Base-by-base conservation (phyloP, 768 basidiomycete genomes). In the Paxillus involutus region DNA sequence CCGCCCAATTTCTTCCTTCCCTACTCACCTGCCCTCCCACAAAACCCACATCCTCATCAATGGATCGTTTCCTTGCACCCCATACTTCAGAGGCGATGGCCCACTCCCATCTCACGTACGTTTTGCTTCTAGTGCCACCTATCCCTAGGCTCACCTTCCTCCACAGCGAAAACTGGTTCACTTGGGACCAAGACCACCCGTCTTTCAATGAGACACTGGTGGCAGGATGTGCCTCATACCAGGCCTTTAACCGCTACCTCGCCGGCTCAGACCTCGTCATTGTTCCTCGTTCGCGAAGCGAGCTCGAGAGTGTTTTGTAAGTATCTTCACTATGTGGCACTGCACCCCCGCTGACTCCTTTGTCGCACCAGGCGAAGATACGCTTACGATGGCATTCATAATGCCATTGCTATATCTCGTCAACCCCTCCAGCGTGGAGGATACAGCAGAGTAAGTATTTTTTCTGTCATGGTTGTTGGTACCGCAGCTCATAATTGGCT, bases 321-420 rank as follows among this genome's bases (percentile, higher is more conserved):
- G 86, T 76, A 17, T 7, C 32, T 32, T 36, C 43, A 41, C 49
- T 21, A 58, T 29, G 30, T 39, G 32, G 9, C 44, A 46, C 24
- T 32, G 8, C n/a, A 17, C 51, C 10, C 43, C 16, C 24, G 35
- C 59, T 61, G 8, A 60, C 47, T 56, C 37, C 44, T 35, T 33
- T 29, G 17, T 51, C 48, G 48, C 50, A 53, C 30, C 65, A 91
- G 89, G 54, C 79, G 84, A 52, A 78, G 89, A 64, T 91, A 91
- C 63, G 81, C 86, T 0, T 84, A 88, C 62, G 89, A 91, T 58
- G 82, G 84, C 11, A 89, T 92, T 51, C 91, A 92, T 68, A 92
- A 91, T 63, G 80, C 82, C 9, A 89, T 92, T 63, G 76, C 90
- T 16, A 79, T 79, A 53, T 84, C 86, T 61, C 84, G 84, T 43